Percentiles rank a stretch among this genome's conserved stretches.
These are phyloP conservation scores for Lycium ferocissimum DNA, from an alignment of 257 asterid genomes.

Conservation along the genomic window DNA sequence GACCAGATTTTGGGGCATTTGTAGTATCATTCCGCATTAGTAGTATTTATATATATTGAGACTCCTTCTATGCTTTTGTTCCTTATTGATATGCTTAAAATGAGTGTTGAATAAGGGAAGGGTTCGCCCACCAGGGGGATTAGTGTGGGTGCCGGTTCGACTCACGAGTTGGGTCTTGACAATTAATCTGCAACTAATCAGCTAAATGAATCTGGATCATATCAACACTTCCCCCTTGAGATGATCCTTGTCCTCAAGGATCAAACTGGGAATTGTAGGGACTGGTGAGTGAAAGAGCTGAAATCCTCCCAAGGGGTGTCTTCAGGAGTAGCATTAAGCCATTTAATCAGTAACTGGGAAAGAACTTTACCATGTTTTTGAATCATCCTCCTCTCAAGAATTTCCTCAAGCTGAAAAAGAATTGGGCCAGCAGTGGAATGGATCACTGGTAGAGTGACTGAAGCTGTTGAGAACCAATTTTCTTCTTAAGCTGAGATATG, in stretches of 20 bases:
- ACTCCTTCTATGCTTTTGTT: no score
- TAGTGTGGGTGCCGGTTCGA: no score
- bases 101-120: no score
- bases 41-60: no score
- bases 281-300: neutral
- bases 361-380: neutral
- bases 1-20: no score
- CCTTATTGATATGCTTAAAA: no score
- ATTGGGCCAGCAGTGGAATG: neutral
- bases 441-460: neutral
- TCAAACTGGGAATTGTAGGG: no score
- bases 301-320: neutral
- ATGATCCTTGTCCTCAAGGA: neutral
- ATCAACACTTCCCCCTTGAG: neutral
- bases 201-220: no score
- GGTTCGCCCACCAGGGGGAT: no score
- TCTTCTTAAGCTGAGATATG: neutral
- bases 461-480: neutral
- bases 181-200: no score
- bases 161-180: no score
- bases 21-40: no score
- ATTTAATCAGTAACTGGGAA: neutral
- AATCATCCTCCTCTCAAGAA: neutral
- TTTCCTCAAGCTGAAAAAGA: neutral
- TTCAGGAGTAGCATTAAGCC: neutral